Conservation (phyloP, 2,329 filamentous ascomycete species). For the Sclerotinia sclerotiorum region DNA sequence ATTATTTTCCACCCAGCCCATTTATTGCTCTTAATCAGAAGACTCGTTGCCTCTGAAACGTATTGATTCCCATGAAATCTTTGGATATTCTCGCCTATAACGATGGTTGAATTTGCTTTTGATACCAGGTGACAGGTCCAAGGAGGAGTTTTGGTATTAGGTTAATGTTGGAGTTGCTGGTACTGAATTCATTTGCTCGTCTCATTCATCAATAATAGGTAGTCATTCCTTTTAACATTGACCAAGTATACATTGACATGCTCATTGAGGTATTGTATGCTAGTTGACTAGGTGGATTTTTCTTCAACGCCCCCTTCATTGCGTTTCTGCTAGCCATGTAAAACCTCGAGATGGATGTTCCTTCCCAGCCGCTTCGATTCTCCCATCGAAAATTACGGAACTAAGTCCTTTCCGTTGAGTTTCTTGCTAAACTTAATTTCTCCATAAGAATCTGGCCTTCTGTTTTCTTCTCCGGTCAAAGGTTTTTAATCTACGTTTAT, state of each 20-base stretch:
- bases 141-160: too few species aligned
- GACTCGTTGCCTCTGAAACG: too few species aligned
- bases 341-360: too few species aligned
- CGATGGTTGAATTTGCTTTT: neutral
- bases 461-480: neutral
- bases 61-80: too few species aligned
- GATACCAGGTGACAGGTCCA: too few species aligned
- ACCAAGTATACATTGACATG: neutral
- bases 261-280: neutral
- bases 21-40: neutral
- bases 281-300: neutral
- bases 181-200: neutral
- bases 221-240: neutral
- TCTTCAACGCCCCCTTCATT: neutral
- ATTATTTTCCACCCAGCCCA: neutral
- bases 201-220: neutral
- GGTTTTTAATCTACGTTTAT: neutral
- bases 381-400: neutral
- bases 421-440: neutral
- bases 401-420: too few species aligned
- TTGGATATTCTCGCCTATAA: neutral
- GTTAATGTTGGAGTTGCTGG: too few species aligned
- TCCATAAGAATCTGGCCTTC: neutral
- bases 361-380: neutral
- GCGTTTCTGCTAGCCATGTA: neutral